These are phyloP conservation scores for Aspergillus glaucus DNA, from an alignment of 2,329 filamentous ascomycete genomes.

Conservation along the genomic window DNA sequence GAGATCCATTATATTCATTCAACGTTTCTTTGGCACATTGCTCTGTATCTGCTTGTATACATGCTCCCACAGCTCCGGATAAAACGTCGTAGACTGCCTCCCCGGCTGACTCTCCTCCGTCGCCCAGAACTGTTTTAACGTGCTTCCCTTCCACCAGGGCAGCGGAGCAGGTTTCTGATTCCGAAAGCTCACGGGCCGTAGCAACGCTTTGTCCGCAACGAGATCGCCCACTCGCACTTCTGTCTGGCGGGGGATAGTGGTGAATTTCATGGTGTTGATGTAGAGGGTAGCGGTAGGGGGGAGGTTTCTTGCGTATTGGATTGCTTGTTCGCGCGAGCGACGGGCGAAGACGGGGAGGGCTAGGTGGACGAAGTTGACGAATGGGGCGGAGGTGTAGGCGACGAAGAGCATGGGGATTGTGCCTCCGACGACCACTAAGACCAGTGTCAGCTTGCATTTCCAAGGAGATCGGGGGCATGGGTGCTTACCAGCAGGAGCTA, in stretches of 20 bases:
- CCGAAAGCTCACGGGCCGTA: conserved; percentile 38
- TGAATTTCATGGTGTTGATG: conserved; percentile 42
- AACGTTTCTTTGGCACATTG: conserved; percentile 7
- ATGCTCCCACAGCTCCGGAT: conserved; percentile 39
- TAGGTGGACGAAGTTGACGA: conserved; percentile 66
- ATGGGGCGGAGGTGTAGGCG: conserved; percentile 60
- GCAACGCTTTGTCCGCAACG: conserved; percentile 24
- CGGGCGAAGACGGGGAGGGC: conserved; percentile 61
- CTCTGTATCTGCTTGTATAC: conserved; percentile 37
- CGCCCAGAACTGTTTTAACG: conserved; percentile 36
- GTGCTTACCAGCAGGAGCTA: conserved; percentile 35
- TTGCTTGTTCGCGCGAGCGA: conserved; percentile 46
- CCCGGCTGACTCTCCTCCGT: conserved; percentile 32
- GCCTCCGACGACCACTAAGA: conserved; percentile 53
- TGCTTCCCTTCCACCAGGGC: conserved; percentile 33
- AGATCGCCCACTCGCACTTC: conserved; percentile 40
- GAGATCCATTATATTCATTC: background rate
- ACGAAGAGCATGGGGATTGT: conserved; percentile 61
- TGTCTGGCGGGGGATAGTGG: conserved; percentile 36
- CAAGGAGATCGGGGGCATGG: background rate
- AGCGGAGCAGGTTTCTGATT: conserved; percentile 30
- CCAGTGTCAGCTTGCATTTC: background rate
- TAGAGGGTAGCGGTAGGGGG: conserved; percentile 39
- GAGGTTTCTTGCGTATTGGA: conserved; percentile 39
- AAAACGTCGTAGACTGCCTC: conserved; percentile 32